A percentile compares a stretch with the other conserved stretches of the same genome.
Evolutionary conservation across 495 filamentous ascomycete species (phyloP).

Genomic region (Tuber calosporum): DNA sequence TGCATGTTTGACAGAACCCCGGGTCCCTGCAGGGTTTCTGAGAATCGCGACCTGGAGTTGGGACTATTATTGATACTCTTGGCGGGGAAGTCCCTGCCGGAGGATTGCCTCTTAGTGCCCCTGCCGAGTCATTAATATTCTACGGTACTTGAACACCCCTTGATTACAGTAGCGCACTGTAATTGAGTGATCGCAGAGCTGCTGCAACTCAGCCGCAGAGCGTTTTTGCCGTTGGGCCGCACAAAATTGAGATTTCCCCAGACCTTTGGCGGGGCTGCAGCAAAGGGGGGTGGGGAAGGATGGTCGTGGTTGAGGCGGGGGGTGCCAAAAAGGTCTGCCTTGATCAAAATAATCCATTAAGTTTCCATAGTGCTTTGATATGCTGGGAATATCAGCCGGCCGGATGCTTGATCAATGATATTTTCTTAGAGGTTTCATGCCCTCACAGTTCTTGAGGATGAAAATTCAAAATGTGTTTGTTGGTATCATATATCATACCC

Average conservation of each 20-base stretch:
- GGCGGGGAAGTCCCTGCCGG: neutral
- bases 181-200: neutral
- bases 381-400: neutral
- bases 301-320: neutral
- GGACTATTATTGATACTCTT: neutral
- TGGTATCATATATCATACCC: too few relatives aligned
- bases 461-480: neutral
- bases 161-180: neutral
- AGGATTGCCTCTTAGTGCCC: neutral
- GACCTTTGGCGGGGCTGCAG: neutral
- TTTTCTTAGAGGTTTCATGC: neutral
- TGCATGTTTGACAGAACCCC: neutral
- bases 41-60: neutral
- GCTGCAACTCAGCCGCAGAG: neutral
- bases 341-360: neutral
- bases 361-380: neutral
- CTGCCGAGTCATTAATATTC: neutral
- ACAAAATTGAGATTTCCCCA: neutral
- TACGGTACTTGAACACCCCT: too few relatives aligned
- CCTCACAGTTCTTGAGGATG: neutral
- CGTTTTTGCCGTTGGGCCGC: neutral
- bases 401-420: slow-evolving; percentile 1
- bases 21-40: neutral
- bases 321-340: neutral
- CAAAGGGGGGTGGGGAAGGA: neutral